Evolutionary conservation across 768 basidiomycete species (phyloP), one percentile per base, ranked within the genome.

Genomic region (Xerocomellus dryophilus): DNA sequence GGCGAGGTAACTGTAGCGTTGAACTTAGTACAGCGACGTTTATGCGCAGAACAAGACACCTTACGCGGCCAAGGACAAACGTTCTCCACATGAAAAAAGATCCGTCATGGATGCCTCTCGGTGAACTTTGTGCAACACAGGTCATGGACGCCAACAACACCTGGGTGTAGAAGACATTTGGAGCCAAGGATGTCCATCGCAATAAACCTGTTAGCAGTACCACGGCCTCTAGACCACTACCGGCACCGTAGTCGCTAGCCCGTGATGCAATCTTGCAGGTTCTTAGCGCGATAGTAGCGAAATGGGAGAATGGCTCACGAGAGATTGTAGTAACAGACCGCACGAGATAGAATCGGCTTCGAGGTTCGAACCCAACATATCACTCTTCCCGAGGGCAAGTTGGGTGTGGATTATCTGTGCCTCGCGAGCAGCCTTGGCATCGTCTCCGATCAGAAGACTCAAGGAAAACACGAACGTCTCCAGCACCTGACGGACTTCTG

Each of bases 341-440:
- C 85, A 81, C 1, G 84, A 83, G 43, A 85, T 72, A 18, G 82
- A 78, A 61, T 90, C 88, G 12, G 81, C 78, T 58, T 84, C 82
- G 2, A 85, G 82, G 59, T 75, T 81, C 20, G 84, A 73, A 11
- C 79, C 81, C 29, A 81, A 63, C 47, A 80, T 71, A 52, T 85
- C 82, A 14, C 74, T 77, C 64, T 84, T 88, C 18, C 80, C 81
- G 29, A 84, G 65, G 10, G 78, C 72, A 48, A 84, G 65, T 53
- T 85, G 86, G 36, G 84, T 80, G 48, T 88, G 86, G 73, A 87
- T 80, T 69, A 87, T 77, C 54, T 88, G 85, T 15, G 84, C 81
- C 69, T 90, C 86, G 52, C 81, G 75, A n/a, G 83, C 78, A 43
- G 76, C 79, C 65, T 86, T 88, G 23, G 80, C 81, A 52, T 89